Evolutionary conservation across 208 protist species (phyloP).

Genomic region (Phytomonas serpens): DNA sequence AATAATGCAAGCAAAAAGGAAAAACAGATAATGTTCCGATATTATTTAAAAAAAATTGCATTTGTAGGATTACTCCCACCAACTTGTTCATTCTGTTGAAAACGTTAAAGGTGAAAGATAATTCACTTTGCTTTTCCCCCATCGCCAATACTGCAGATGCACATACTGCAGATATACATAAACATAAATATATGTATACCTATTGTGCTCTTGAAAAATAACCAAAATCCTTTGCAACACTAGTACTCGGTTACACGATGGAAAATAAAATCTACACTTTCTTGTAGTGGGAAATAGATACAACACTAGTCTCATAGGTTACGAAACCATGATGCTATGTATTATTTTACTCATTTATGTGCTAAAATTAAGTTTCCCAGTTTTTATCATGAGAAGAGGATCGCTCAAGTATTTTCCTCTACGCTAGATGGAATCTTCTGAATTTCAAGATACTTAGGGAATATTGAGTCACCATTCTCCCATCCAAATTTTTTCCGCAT

Average conservation of each 20-base stretch:
- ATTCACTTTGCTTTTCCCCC: background rate
- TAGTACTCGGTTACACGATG: background rate
- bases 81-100: background rate
- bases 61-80: background rate
- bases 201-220: background rate
- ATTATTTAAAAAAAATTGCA: background rate
- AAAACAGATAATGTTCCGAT: constrained; percentile 6
- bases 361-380: background rate
- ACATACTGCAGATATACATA: constrained; percentile 26
- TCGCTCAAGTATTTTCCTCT: background rate
- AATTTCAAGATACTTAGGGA: constrained; percentile 60
- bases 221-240: background rate
- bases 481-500: constrained; percentile 39
- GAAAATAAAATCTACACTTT: background rate
- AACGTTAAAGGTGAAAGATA: background rate
- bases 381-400: background rate
- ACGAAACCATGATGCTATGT: background rate
- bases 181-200: constrained; percentile 2
- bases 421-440: background rate
- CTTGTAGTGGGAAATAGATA: background rate
- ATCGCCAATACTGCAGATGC: constrained; percentile 12
- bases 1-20: constrained; percentile 12
- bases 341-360: background rate
- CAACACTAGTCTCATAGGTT: background rate
- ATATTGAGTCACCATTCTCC: constrained; percentile 24